Base-by-base conservation (phyloP, 768 basidiomycete genomes). In the Boletellus sp. region DNA sequence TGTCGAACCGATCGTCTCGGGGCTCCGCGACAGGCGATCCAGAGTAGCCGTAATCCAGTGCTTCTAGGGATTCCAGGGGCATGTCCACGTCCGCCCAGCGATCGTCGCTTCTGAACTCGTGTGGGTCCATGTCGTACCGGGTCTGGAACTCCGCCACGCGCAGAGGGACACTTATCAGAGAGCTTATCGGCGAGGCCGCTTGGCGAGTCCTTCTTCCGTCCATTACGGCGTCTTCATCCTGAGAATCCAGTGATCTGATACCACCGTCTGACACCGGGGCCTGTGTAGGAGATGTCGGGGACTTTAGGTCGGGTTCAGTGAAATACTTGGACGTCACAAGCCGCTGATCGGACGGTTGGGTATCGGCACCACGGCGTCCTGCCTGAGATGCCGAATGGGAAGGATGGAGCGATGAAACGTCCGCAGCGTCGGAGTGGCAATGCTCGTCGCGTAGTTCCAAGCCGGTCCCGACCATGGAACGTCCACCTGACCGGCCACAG, bases 361-460 rank as follows among this genome's bases (percentile, higher is more conserved):
- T 13, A 15, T 52, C 47, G 39, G 41, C 48, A 40, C 20, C 39
- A 50, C 57, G 57, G 41, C 46, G 56, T 40, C 61, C 67, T 36
- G 67, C 50, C 56, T 80, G 81, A 24, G 81, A 84, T 24, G 77
- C 81, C 23, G 81, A 84, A 44, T 84, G 74, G 8, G 77, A 84
- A 10, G 81, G 76, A 28, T 66, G 64, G 11, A 77, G 57, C 28
- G 76, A 72, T 1, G 63, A 50, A 42, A 37, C 49, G 17, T 54
- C 54, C 22, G 35, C 42, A 31, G 38, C 51, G 6, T 31, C 47
- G 34, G 28, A 15, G 13, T 42, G 42, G 31, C 37, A 15, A 32
- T 10, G 32, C 17, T 41, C 33, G 7, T 45, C 42, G 2, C 20
- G 32, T 12, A 46, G 68, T 24, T 67, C 61, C n/a, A 70, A 57